Evolutionary conservation across 2,329 filamentous ascomycete species (phyloP).

Genomic region (Graphilbum sp.): DNA sequence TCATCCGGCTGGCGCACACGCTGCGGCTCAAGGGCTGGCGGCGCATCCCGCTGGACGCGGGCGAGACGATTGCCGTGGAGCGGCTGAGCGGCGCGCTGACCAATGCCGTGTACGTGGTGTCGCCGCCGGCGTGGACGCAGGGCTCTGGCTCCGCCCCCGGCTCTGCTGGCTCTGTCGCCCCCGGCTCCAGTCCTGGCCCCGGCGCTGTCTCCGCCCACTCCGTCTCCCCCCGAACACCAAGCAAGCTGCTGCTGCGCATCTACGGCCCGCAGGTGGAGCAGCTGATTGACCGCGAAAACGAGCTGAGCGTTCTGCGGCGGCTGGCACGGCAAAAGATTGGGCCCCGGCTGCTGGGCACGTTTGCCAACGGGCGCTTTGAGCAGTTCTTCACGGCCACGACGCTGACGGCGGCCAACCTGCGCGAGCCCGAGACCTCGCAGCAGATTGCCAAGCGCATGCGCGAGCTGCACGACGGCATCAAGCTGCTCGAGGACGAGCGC

Average conservation of each 20-base stretch:
- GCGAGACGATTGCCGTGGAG: constrained; percentile 52
- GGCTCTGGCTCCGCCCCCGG: no score
- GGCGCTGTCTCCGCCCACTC: constrained; percentile 7
- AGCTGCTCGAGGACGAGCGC: constrained; percentile 63
- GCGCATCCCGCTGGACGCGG: constrained; percentile 56
- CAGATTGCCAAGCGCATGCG: constrained; percentile 97
- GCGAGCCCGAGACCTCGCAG: constrained; percentile 65
- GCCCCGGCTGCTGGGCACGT: constrained; percentile 77
- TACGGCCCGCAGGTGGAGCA: constrained; percentile 94
- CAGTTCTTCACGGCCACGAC: constrained; percentile 79
- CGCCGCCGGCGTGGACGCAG: no score
- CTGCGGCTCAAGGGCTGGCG: constrained; percentile 85
- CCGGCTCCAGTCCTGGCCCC: constrained; percentile 11
- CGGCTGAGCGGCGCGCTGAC: constrained; percentile 82
- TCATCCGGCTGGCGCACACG: constrained; percentile 77
- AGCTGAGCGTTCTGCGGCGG: constrained; percentile 71
- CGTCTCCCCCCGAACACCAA: constrained; percentile 19
- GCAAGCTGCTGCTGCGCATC: constrained; percentile 72
- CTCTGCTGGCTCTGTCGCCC: no score
- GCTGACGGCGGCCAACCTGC: constrained; percentile 59
- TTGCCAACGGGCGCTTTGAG: constrained; percentile 89
- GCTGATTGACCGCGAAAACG: constrained; percentile 82
- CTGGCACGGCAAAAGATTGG: constrained; percentile 87
- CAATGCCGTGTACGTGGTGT: constrained; percentile 91
- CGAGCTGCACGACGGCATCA: constrained; percentile 86